These are phyloP conservation scores for Chytriomyces sp. DNA, from an alignment of 192 early-diverging fungal genomes.

Conservation along the genomic window DNA sequence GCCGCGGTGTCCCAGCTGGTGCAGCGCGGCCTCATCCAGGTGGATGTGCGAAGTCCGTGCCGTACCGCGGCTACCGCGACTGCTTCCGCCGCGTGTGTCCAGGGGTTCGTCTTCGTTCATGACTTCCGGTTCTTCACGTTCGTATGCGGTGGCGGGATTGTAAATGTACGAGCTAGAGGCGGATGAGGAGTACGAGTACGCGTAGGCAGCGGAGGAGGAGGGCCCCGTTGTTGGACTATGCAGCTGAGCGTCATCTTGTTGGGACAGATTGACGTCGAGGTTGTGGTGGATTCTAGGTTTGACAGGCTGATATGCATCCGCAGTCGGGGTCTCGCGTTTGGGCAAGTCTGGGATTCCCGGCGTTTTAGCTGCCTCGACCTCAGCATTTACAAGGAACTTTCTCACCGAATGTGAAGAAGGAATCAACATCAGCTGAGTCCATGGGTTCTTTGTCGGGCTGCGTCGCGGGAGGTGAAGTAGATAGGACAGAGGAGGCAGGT, in stretches of 20 bases:
- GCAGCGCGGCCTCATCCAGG: conserved; percentile 24
- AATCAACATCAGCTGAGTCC: no score
- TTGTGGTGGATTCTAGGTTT: neutral
- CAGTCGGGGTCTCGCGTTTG: no score
- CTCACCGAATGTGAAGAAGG: no score
- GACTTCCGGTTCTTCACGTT: neutral
- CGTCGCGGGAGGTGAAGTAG: neutral
- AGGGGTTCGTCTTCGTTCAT: no score
- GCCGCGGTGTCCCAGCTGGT: conserved; percentile 13
- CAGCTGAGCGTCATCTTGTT: neutral
- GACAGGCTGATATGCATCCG: no score
- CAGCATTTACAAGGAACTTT: no score
- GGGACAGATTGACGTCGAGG: neutral
- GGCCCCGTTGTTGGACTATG: no score
- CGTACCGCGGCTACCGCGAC: neutral
- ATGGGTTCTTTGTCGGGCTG: no score
- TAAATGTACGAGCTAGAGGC: conserved; percentile 17
- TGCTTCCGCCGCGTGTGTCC: neutral
- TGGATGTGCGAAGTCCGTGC: conserved; percentile 13
- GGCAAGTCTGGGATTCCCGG: neutral
- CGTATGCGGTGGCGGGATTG: neutral
- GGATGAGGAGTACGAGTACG: conserved; percentile 10
- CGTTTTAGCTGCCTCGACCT: neutral
- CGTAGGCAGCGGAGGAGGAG: conserved; percentile 6
- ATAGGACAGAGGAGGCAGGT: neutral